Evolutionary conservation across 331 rosid species (phyloP).

Genomic region (Dryas integrifolia): DNA sequence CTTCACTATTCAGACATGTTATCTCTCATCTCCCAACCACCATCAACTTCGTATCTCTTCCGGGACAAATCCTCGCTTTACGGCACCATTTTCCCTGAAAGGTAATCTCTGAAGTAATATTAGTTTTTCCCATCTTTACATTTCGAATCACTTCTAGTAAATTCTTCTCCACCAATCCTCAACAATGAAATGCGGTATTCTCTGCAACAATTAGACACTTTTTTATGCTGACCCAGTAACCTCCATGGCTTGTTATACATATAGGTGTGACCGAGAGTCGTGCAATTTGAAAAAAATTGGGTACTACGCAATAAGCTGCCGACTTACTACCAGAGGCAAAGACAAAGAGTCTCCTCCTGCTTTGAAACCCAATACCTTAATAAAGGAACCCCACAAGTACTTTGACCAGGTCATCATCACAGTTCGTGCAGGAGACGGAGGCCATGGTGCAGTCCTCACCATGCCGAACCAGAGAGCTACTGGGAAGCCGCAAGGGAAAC

Average conservation of each 20-base stretch:
- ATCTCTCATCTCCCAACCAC: slow-evolving; percentile 26
- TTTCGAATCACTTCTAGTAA: background rate
- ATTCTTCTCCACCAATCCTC: background rate
- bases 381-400: slow-evolving; percentile 76
- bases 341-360: slow-evolving; percentile 34
- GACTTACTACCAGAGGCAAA: slow-evolving; percentile 28
- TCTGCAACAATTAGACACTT: background rate
- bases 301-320: slow-evolving; percentile 30
- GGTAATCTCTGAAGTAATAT: slow-evolving; percentile 17
- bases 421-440: slow-evolving; percentile 89
- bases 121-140: background rate
- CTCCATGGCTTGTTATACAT: background rate
- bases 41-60: slow-evolving; percentile 26
- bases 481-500: slow-evolving; percentile 36
- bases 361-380: slow-evolving; percentile 23
- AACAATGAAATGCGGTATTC: background rate
- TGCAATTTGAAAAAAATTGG: slow-evolving; percentile 3
- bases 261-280: slow-evolving; percentile 14
- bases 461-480: slow-evolving; percentile 36
- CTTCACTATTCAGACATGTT: slow-evolving; percentile 29
- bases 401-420: slow-evolving; percentile 79
- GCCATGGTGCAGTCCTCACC: slow-evolving; percentile 67
- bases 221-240: background rate
- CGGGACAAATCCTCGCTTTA: slow-evolving; percentile 13
- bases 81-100: slow-evolving; percentile 14